Base-by-base conservation (phyloP, 2,329 filamentous ascomycete genomes). In the Graphilbum sp. region DNA sequence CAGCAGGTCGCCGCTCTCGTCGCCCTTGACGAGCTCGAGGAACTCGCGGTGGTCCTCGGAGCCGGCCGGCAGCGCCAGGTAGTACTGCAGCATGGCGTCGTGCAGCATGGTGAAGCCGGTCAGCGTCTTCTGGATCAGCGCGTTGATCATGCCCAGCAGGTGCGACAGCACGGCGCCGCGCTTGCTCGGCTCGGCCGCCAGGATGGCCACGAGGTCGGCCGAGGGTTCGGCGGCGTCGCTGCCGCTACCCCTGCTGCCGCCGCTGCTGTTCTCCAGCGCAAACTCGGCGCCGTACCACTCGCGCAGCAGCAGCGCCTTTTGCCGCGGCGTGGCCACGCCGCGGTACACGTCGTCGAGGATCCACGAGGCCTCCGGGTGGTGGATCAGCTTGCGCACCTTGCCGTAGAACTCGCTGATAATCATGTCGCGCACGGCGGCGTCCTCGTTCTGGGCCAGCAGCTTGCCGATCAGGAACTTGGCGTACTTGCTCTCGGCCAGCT, bases 241-340 rank as follows among this genome's bases (percentile, higher is more conserved):
- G 45, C 64, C 49, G 62, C 23, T 27, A 13, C n/a, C 30, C 27
- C 21, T 31, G 31, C 13, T 15, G 19, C 20, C 33, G 24, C 25
- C 37, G 20, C 35, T 23, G 8, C 36, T 38, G 35, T 43, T 45
- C 54, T 87, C 82, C 32, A 96, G 69, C 13, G 82, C 74, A 53
- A 93, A 98, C 53, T 96, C 90, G 1, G 88, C 72, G 2, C 90
- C 90, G 56, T 95, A 98, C 86, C 90, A 98, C 58, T 98, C 90
- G 38, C 87, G 72, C 42, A 98, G 67, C 43, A 98, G 67, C 35
- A 73, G 72, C 25, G 80, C 79, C 61, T 88, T 94, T 55, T 98
- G 90, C 49, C 83, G 70, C 52, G 78, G 76, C 18, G 81, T 90
- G 10, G 88, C 87, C 41, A 88, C 78, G 35, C 79, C 80, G 43